These are phyloP conservation scores for Oxytropis ochrocephala DNA, from an alignment of 306 rosid genomes.

Conservation along the genomic window DNA sequence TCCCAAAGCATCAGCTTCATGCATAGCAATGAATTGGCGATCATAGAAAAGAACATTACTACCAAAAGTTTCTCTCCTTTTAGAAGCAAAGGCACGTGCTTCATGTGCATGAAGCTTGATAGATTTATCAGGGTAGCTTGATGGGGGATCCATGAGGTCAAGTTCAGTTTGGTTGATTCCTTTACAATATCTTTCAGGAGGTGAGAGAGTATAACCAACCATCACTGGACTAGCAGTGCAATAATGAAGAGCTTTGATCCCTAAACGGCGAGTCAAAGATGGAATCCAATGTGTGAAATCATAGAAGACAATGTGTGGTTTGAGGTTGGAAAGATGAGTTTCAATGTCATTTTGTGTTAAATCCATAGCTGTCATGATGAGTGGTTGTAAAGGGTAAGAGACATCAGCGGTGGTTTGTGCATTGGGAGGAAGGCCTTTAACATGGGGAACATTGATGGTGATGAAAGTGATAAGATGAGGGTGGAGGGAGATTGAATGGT, in stretches of 20 bases:
- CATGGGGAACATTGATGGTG: conserved; percentile 22
- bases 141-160: conserved; percentile 25
- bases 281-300: conserved; percentile 40
- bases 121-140: conserved; percentile 27
- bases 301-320: conserved; percentile 32
- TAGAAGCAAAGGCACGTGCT: background rate
- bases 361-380: conserved; percentile 34
- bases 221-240: conserved; percentile 6
- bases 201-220: conserved; percentile 12
- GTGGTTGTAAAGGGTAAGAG: conserved; percentile 9
- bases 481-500: conserved; percentile 16
- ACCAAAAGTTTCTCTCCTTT: background rate
- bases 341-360: conserved; percentile 7
- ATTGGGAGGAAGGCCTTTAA: conserved; percentile 26
- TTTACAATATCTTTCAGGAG: background rate
- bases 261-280: background rate
- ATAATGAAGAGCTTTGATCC: conserved; percentile 22
- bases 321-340: conserved; percentile 3
- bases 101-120: conserved; percentile 19
- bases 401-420: conserved; percentile 35
- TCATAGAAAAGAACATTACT: conserved; percentile 25
- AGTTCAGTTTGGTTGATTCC: background rate
- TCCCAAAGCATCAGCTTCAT: conserved; percentile 20
- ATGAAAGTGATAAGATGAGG: conserved; percentile 21
- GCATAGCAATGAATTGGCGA: background rate